These are phyloP conservation scores for Dryadomyces quercivorus DNA, from an alignment of 2,329 filamentous ascomycete species.

Conservation along the genomic window DNA sequence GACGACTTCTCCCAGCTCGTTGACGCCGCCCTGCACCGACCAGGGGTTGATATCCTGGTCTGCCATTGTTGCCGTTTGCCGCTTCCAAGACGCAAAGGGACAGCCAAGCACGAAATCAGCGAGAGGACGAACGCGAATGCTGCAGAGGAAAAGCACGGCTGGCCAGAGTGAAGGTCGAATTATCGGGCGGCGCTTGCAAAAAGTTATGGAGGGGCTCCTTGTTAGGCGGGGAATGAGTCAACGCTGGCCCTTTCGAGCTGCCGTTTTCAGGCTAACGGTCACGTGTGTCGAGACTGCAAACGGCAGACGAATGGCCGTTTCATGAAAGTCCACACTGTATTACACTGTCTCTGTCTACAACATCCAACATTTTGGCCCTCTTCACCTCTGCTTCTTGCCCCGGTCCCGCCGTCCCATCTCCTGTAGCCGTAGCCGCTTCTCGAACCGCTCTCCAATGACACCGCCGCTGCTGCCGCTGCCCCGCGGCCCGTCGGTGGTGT, in stretches of 20 bases:
- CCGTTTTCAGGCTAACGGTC: no score
- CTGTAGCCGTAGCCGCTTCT: constrained; percentile 52
- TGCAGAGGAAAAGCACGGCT: neutral
- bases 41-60: constrained; percentile 15
- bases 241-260: no score
- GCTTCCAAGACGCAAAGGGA: neutral
- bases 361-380: no score
- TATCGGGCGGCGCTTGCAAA: neutral
- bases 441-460: constrained; percentile 62
- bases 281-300: no score
- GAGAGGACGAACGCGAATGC: neutral
- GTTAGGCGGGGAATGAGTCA: neutral
- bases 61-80: neutral
- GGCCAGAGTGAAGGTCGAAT: no score
- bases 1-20: constrained; percentile 11
- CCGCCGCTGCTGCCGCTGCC: constrained; percentile 41
- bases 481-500: constrained; percentile 56
- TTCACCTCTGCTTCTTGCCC: constrained; percentile 21
- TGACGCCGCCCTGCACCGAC: constrained; percentile 13
- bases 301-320: no score
- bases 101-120: neutral
- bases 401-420: constrained; percentile 33
- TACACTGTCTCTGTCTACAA: no score
- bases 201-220: neutral
- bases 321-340: no score